Evolutionary conservation across 345 rosid species (phyloP).

Genomic region (Rhodamnia rubescens): DNA sequence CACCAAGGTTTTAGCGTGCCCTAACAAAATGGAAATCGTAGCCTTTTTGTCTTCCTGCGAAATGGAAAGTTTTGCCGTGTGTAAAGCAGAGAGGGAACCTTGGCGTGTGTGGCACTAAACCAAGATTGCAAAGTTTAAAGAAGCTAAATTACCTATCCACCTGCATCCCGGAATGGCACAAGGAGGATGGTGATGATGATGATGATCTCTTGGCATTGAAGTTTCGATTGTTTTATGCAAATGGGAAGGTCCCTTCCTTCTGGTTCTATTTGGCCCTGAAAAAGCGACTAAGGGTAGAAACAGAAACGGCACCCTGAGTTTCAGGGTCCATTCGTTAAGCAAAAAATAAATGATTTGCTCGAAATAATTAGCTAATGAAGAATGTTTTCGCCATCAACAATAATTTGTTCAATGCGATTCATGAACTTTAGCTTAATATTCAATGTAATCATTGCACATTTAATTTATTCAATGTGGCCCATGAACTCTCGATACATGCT

Average conservation of each 20-base stretch:
- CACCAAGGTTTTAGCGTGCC: background rate
- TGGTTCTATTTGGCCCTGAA: background rate
- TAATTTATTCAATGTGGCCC: too few species aligned
- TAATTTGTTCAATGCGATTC: background rate
- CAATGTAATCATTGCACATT: too few species aligned
- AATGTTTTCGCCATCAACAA: fast-evolving
- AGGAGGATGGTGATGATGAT: background rate
- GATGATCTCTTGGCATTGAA: background rate
- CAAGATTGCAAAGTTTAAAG: background rate
- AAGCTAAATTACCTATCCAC: background rate
- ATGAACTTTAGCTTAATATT: too few species aligned
- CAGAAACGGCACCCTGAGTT: background rate
- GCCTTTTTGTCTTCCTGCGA: background rate
- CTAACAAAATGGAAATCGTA: background rate
- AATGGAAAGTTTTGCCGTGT: background rate
- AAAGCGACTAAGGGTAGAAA: background rate
- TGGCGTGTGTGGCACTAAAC: background rate
- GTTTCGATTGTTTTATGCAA: background rate
- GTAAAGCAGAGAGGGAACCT: background rate
- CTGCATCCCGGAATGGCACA: background rate
- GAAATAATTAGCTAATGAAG: background rate
- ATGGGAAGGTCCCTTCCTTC: background rate
- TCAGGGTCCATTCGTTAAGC: background rate
- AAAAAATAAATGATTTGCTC: background rate
- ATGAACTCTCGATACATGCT: too few species aligned